Percentiles rank a stretch among this genome's conserved stretches.
Evolutionary conservation across 2,329 filamentous ascomycete species (phyloP).

Genomic region (Ophiostoma triangulosporum): DNA sequence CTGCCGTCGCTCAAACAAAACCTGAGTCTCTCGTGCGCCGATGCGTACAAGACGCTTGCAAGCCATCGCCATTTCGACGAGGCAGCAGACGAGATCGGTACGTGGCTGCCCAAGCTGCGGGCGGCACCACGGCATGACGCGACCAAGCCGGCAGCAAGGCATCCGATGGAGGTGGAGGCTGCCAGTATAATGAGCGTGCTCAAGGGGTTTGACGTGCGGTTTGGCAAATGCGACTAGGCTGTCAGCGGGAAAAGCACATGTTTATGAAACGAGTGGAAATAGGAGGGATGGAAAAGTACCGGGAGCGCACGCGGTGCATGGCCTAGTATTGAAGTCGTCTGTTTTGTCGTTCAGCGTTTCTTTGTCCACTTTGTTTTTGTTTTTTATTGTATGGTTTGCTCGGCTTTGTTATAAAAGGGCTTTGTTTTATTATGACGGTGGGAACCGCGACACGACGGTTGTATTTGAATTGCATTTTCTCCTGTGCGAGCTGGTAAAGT

Average conservation of each 20-base stretch:
- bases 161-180: slow-evolving; percentile 65
- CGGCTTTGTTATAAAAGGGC: neutral
- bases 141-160: slow-evolving; percentile 26
- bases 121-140: slow-evolving; percentile 33
- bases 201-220: slow-evolving; percentile 66
- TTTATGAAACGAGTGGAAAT: neutral
- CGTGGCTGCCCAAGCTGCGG: slow-evolving; percentile 61
- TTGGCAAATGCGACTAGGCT: slow-evolving; percentile 36
- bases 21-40: slow-evolving; percentile 55
- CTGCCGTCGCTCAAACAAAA: slow-evolving; percentile 16
- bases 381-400: neutral
- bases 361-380: neutral
- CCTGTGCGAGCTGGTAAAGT: too few species aligned
- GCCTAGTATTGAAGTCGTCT: neutral
- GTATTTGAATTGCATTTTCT: neutral
- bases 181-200: slow-evolving; percentile 78
- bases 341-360: neutral
- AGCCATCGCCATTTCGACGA: slow-evolving; percentile 64
- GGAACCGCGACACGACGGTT: neutral
- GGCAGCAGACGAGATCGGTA: slow-evolving; percentile 59
- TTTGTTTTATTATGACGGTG: neutral
- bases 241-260: too few species aligned
- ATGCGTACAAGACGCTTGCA: slow-evolving; percentile 65
- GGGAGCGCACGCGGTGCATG: neutral
- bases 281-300: neutral